Conservation (phyloP, 179 eudicot genomes). For the Actinidia chinensis region DNA sequence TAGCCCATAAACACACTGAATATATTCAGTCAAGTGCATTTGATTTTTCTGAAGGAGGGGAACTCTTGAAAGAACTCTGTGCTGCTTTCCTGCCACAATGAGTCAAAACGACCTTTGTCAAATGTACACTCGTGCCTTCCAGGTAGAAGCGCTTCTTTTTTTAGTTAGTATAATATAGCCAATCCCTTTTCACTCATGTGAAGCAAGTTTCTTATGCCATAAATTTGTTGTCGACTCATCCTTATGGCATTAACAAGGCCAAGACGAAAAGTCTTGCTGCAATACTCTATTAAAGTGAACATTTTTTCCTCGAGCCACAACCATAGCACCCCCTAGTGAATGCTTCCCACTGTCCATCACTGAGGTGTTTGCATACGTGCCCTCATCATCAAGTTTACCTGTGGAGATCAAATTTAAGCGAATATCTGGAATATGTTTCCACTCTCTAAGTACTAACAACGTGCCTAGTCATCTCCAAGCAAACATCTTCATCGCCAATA, state of each 20-base stretch:
- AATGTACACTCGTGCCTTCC: too few relatives aligned
- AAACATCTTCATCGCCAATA: constrained; percentile 19
- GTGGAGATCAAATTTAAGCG: constrained; percentile 24
- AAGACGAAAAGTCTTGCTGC: neutral
- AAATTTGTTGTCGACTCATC: neutral
- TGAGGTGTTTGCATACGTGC: neutral
- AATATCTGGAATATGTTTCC: neutral
- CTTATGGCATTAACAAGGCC: neutral
- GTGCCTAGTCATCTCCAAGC: constrained; percentile 16
- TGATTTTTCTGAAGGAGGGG: constrained; percentile 16
- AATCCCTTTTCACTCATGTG: too few relatives aligned
- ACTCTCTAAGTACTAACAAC: constrained; percentile 15
- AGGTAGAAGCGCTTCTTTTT: too few relatives aligned
- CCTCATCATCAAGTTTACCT: constrained; percentile 25
- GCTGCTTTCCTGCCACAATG: constrained; percentile 9
- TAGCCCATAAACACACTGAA: constrained; percentile 23
- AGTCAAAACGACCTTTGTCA: constrained; percentile 14
- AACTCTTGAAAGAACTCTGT: constrained; percentile 22
- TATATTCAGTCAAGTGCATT: constrained; percentile 23
- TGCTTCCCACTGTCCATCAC: constrained; percentile 15
- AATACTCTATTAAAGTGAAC: neutral
- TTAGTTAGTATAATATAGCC: too few relatives aligned
- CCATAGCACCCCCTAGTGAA: constrained; percentile 12
- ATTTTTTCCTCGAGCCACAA: neutral
- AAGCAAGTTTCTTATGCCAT: neutral